These are phyloP conservation scores for Rubia balearica DNA, from an alignment of 305 asterid genomes.

Conservation along the genomic window DNA sequence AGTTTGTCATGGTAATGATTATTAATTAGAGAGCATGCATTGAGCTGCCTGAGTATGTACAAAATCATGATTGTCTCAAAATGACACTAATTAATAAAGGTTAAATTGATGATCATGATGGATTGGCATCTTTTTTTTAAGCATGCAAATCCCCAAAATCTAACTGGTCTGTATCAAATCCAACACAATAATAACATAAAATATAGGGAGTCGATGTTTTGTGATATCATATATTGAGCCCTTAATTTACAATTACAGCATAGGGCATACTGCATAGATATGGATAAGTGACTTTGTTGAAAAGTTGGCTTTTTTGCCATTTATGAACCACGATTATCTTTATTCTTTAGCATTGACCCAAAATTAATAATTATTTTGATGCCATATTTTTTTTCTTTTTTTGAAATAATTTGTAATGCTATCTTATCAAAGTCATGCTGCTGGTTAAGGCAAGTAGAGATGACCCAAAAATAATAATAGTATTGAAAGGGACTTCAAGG, in stretches of 20 bases:
- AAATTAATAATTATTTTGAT: not conserved
- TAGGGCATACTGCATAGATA: not conserved
- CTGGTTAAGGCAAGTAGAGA: not conserved
- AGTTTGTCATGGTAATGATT: not conserved
- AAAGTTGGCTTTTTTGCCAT: not conserved
- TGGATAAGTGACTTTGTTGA: not conserved
- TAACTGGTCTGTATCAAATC: not conserved
- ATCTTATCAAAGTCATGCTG: not conserved
- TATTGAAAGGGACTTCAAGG: no score
- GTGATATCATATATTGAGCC: not conserved
- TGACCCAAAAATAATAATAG: not conserved
- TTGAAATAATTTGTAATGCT: no score
- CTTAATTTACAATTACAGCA: not conserved
- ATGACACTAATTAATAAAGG: not conserved
- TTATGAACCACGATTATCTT: not conserved
- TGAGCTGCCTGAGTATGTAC: not conserved
- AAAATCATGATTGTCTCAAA: conserved; percentile 2
- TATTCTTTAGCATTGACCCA: not conserved
- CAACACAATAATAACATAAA: not conserved
- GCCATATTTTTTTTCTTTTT: no score
- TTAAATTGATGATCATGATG: not conserved
- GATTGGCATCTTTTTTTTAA: not conserved
- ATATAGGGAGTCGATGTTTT: not conserved
- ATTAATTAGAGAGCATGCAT: not conserved
- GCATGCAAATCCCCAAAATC: not conserved